A percentile compares a stretch with the other conserved stretches of the same genome.
phyloP scores from a whole-genome alignment of 441 rosid genomes.

The Populus tomentosa region DNA sequence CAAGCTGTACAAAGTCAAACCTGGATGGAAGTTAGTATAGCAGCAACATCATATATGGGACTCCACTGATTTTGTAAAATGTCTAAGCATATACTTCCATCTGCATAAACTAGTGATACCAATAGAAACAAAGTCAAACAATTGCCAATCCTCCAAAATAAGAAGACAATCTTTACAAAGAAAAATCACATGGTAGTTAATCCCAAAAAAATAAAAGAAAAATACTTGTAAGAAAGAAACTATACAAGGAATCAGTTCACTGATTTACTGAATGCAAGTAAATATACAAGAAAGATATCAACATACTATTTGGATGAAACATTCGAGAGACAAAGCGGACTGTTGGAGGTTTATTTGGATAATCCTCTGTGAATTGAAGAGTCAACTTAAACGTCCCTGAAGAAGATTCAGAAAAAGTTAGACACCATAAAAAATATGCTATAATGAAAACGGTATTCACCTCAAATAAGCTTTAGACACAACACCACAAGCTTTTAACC shows the following conservation, averaged over 20 bases:
- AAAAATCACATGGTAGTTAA: not conserved
- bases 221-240: not conserved
- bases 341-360: conserved; percentile 66
- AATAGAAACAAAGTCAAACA: not conserved
- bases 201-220: not conserved
- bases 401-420: not conserved
- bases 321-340: conserved; percentile 73
- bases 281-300: not conserved
- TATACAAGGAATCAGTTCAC: not conserved
- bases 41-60: conserved; percentile 76
- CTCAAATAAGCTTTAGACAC: not conserved
- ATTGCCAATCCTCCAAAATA: not conserved
- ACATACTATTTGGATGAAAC: conserved; percentile 74
- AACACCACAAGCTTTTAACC: not conserved
- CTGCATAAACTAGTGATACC: conserved; percentile 51
- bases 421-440: not conserved
- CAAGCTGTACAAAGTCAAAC: conserved; percentile 17
- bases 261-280: not conserved
- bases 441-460: not conserved
- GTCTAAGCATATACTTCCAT: conserved; percentile 73
- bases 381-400: conserved; percentile 68
- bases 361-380: conserved; percentile 61
- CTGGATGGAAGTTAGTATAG: conserved; percentile 74
- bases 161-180: not conserved
- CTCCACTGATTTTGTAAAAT: conserved; percentile 74